Evolutionary conservation across 179 eudicot genomes (phyloP), one percentile per base, ranked within the genome.

Genomic region (Sideroxylon spinosum): DNA sequence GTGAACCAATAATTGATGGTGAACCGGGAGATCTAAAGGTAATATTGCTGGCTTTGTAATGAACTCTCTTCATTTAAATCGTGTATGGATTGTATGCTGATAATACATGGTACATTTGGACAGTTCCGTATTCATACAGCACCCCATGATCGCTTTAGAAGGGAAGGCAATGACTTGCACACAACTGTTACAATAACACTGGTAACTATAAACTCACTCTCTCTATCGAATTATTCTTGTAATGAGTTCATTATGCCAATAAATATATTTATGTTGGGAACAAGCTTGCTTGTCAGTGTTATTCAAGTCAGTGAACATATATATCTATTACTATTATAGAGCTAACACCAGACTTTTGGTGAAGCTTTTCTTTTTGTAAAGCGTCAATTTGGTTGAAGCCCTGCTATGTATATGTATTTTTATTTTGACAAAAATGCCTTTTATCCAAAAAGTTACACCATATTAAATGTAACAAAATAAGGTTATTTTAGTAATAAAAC

Each of bases 91-190:
- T 32, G 25, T 52, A 26, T 19, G 7, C 75, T 68, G 48, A 78
- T 57, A 68, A 9, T 46, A 56, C 44, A n/a, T 29, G 20, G 8
- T 68, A 44, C 16, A 13, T 76, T 68, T 84, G 22, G 81, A 80
- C 88, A 95, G 99, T 95, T 95, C 71, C 97, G 95, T 62, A 89
- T 95, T 55, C 97, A 87, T 76, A 95, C 98, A 22, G 98, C 98
- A 67, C 93, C 94, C 66, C 99, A 95, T 85, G 99, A 92, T 76
- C 86, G 78, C 80, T 95, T 93, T 85, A 84, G 80, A 71, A 90
- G 99, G 84, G 95, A 92, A 73, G 98, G 97, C 78, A 88, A 93
- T 84, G 91, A 95, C 84, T 86, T 95, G 83, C 98, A 84, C 61
- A 83, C 94, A 52, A 88, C 91, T 79, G 88, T 91, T 57, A 89